Conservation (phyloP, 306 rosid genomes). For the Dalbergia cultrata region DNA sequence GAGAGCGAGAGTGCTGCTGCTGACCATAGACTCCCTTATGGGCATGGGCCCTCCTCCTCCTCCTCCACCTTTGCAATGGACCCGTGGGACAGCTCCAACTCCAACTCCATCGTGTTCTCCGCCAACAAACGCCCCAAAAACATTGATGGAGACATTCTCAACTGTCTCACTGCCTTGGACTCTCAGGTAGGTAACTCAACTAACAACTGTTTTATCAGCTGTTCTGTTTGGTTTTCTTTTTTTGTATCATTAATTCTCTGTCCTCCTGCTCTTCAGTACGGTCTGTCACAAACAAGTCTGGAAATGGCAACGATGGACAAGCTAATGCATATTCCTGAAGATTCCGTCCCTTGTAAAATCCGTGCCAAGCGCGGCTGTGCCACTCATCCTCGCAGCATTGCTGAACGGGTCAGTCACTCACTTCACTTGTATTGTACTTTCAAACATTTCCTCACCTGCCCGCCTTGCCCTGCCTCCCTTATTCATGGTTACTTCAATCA, state of each 20-base stretch:
- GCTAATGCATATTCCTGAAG: slow-evolving; percentile 85
- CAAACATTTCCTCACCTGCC: too few species aligned
- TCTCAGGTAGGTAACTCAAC: slow-evolving; percentile 65
- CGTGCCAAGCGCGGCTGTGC: slow-evolving; percentile 99
- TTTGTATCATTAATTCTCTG: too few species aligned
- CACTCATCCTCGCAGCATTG: slow-evolving; percentile 98
- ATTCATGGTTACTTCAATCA: too few species aligned
- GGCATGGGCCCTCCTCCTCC: slow-evolving; percentile 41
- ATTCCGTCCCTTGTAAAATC: slow-evolving; percentile 94
- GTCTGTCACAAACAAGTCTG: slow-evolving; percentile 83
- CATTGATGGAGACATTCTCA: slow-evolving; percentile 66
- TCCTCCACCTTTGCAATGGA: slow-evolving; percentile 62
- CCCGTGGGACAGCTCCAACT: slow-evolving; percentile 61
- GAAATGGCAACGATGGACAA: slow-evolving; percentile 87
- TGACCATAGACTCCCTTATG: background rate
- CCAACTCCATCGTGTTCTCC: slow-evolving; percentile 77
- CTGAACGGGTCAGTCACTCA: slow-evolving; percentile 76
- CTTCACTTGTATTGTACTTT: too few species aligned
- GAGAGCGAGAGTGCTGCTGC: slow-evolving; percentile 32
- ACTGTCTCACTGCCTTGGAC: slow-evolving; percentile 67
- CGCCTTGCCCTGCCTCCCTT: too few species aligned
- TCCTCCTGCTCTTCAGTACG: slow-evolving; percentile 62
- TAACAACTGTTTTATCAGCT: too few species aligned
- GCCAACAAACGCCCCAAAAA: slow-evolving; percentile 64
- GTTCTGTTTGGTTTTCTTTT: too few species aligned